Conservation (phyloP, 2,329 filamentous ascomycete genomes). For the Alternaria burnsii region DNA sequence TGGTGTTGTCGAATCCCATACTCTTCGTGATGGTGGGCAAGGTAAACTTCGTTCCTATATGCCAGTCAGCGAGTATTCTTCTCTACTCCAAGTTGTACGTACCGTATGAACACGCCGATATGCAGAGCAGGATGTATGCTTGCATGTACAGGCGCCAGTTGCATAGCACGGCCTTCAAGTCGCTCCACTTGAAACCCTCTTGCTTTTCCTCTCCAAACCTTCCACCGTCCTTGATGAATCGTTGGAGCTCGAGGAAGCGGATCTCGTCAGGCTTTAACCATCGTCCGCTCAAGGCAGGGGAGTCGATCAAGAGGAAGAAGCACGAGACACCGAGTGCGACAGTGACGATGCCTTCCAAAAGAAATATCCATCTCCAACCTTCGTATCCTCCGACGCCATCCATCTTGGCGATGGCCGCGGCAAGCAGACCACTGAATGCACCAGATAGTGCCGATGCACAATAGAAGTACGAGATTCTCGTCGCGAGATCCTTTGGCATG, state of each 20-base stretch:
- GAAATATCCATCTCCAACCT: conserved; percentile 57
- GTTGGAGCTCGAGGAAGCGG: conserved; percentile 31
- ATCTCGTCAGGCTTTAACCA: conserved; percentile 38
- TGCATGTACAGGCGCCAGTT: conserved; percentile 45
- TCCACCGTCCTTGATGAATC: conserved; percentile 36
- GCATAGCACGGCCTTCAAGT: conserved; percentile 34
- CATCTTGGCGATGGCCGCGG: conserved; percentile 49
- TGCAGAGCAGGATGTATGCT: conserved; percentile 37
- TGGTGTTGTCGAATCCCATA: conserved; percentile 42
- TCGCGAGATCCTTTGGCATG: conserved; percentile 46
- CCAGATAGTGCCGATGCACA: conserved; percentile 51
- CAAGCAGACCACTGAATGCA: conserved; percentile 54
- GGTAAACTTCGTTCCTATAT: conserved; percentile 8
- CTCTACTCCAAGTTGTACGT: neutral
- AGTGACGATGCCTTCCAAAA: conserved; percentile 53
- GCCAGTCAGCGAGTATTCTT: neutral
- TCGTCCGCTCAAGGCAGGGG: conserved; percentile 24
- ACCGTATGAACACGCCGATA: conserved; percentile 40
- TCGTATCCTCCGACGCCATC: conserved; percentile 52
- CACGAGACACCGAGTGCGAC: conserved; percentile 28
- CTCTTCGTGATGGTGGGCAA: conserved; percentile 38
- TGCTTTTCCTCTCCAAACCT: conserved; percentile 27
- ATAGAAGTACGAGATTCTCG: conserved; percentile 49
- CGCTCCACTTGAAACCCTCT: conserved; percentile 31
- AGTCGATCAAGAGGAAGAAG: conserved; percentile 44